phyloP scores from a whole-genome alignment of 257 asterid genomes.

The Handroanthus guayacan region DNA sequence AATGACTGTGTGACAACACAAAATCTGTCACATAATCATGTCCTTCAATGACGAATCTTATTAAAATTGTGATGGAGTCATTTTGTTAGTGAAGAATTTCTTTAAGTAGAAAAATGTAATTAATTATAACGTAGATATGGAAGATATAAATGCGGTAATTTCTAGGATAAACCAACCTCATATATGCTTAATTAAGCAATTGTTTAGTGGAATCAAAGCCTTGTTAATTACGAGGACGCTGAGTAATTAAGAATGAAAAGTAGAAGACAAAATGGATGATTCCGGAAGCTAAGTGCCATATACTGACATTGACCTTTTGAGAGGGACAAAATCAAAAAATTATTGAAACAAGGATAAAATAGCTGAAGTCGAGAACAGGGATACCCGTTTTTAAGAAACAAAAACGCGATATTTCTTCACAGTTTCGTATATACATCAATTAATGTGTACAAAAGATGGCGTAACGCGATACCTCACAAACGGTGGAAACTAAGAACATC shows the following conservation, averaged over 20 bases:
- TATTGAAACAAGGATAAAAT: not conserved
- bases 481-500: constrained; percentile 38
- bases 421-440: not conserved
- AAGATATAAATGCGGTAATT: too few relatives aligned
- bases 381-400: constrained; percentile 14
- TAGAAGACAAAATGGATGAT: too few relatives aligned
- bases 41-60: too few relatives aligned
- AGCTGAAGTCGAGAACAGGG: constrained; percentile 13
- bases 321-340: too few relatives aligned
- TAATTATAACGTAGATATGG: too few relatives aligned
- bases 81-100: too few relatives aligned
- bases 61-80: too few relatives aligned
- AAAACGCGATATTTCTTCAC: constrained; percentile 2
- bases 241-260: too few relatives aligned
- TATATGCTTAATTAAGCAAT: not conserved
- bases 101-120: too few relatives aligned
- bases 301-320: not conserved
- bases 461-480: constrained; percentile 10
- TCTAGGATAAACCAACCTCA: not conserved
- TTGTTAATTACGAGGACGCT: constrained; percentile 7
- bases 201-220: constrained; percentile 13
- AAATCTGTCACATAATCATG: too few relatives aligned
- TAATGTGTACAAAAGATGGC: not conserved
- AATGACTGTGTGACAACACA: too few relatives aligned
- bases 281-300: too few relatives aligned